phyloP scores from a whole-genome alignment of 495 filamentous ascomycete species.

The Neurospora sp. region DNA sequence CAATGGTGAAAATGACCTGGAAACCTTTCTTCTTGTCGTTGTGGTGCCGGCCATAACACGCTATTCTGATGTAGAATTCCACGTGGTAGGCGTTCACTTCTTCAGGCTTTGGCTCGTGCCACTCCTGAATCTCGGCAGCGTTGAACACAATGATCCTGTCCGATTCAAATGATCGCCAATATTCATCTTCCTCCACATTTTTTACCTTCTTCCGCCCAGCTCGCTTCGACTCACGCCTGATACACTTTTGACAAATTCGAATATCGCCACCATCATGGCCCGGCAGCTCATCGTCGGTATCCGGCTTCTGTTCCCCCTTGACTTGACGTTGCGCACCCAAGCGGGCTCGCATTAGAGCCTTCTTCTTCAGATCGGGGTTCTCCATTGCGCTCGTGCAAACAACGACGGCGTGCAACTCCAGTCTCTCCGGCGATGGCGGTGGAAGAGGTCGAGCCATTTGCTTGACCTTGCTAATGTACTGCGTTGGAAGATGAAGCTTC shows the following conservation, averaged over 20 bases:
- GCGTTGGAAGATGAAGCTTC: conserved; percentile 71
- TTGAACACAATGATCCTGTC: conserved; percentile 89
- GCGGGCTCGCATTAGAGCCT: conserved; percentile 58
- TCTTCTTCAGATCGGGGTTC: conserved; percentile 48
- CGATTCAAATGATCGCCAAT: conserved; percentile 67
- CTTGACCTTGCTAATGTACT: conserved; percentile 88
- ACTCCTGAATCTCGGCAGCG: conserved; percentile 80
- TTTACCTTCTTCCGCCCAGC: conserved; percentile 81
- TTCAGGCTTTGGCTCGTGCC: conserved; percentile 45
- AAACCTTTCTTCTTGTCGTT: conserved; percentile 76
- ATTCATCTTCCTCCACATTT: conserved; percentile 72
- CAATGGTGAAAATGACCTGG: conserved; percentile 88
- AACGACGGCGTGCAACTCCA: conserved; percentile 70
- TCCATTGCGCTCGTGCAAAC: conserved; percentile 94
- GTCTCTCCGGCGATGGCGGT: conserved; percentile 52
- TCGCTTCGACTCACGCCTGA: conserved; percentile 76
- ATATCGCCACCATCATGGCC: conserved; percentile 80
- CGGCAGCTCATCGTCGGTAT: conserved; percentile 49
- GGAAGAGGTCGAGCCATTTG: conserved; percentile 58
- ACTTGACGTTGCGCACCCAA: conserved; percentile 8
- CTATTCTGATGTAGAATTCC: conserved; percentile 86
- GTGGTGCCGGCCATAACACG: conserved; percentile 93
- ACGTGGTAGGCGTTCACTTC: conserved; percentile 55
- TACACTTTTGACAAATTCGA: conserved; percentile 74
- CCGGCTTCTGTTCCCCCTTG: conserved; percentile 7